Conservation (phyloP, 768 basidiomycete genomes). For the Auricularia auricula-judae region DNA sequence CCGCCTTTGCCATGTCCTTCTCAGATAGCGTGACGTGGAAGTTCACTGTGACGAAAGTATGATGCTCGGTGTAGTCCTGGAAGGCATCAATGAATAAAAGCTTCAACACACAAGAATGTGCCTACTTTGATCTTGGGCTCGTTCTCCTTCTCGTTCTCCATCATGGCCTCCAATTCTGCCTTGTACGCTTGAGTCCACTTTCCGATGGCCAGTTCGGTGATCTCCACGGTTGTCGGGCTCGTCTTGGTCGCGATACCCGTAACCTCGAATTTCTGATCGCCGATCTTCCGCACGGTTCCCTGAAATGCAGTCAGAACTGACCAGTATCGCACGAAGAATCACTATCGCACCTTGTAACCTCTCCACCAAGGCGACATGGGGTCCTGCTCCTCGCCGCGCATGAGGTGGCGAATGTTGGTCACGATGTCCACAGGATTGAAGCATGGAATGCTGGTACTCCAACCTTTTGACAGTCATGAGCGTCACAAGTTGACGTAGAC, state of each 20-base stretch:
- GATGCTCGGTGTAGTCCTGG: constrained; percentile 96
- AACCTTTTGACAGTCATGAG: constrained; percentile 41
- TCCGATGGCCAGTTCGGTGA: constrained; percentile 91
- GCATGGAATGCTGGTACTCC: constrained; percentile 88
- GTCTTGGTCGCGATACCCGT: constrained; percentile 63
- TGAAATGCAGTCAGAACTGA: constrained; percentile 21
- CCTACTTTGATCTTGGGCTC: constrained; percentile 62
- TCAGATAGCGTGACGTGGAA: constrained; percentile 74
- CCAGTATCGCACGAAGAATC: neutral
- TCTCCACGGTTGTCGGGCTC: constrained; percentile 83
- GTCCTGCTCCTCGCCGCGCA: constrained; percentile 73
- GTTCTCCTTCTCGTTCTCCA: constrained; percentile 68
- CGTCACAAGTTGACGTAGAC: neutral
- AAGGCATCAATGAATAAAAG: neutral
- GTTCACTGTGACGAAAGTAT: constrained; percentile 85
- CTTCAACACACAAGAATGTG: neutral
- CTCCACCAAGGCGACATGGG: constrained; percentile 97
- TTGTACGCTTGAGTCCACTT: constrained; percentile 93
- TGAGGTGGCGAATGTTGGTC: constrained; percentile 72
- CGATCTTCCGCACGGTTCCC: constrained; percentile 70
- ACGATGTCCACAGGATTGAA: constrained; percentile 91
- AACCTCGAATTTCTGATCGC: constrained; percentile 81
- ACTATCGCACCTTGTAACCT: constrained; percentile 47
- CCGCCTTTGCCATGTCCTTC: constrained; percentile 76
- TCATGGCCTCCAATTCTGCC: constrained; percentile 81